Percentiles rank a stretch among this genome's conserved stretches.
Conservation (phyloP, 2,329 filamentous ascomycete genomes). For the Aspergillus bombycis region DNA sequence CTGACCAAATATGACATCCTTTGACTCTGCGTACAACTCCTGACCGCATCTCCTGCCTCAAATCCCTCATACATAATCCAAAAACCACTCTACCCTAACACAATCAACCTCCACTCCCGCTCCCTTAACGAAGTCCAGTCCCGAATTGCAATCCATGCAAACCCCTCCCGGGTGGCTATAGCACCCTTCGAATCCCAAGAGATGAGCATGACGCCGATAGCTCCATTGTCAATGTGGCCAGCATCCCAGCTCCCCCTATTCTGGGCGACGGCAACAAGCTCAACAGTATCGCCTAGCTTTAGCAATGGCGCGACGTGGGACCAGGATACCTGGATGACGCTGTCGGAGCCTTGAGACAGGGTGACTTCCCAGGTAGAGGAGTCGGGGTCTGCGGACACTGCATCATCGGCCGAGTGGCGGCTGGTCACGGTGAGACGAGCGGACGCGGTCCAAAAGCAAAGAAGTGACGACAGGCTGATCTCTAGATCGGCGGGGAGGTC, state of each 20-base stretch:
- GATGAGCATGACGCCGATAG: not conserved
- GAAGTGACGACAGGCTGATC: not conserved
- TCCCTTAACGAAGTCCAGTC: not conserved
- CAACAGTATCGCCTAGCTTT: not conserved
- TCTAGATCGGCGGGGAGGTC: not conserved
- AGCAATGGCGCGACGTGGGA: not conserved
- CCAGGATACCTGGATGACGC: not conserved
- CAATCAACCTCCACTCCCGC: not conserved
- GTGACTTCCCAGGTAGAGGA: not conserved
- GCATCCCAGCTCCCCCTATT: not conserved
- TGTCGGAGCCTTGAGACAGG: not conserved
- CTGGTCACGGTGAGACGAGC: not conserved
- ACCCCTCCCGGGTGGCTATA: not conserved
- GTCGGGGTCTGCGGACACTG: not conserved
- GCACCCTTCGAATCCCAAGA: not conserved
- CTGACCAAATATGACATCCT: too few species aligned
- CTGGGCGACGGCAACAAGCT: not conserved
- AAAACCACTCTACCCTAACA: not conserved
- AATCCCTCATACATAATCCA: too few species aligned
- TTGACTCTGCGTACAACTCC: too few species aligned
- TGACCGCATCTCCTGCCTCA: too few species aligned
- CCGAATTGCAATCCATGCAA: conserved; percentile 2
- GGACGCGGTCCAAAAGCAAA: not conserved
- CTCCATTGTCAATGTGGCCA: conserved; percentile 1
- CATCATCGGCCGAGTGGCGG: not conserved